These are phyloP conservation scores for Cocos nucifera DNA, from an alignment of 176 grass and related monocot species.

Conservation along the genomic window DNA sequence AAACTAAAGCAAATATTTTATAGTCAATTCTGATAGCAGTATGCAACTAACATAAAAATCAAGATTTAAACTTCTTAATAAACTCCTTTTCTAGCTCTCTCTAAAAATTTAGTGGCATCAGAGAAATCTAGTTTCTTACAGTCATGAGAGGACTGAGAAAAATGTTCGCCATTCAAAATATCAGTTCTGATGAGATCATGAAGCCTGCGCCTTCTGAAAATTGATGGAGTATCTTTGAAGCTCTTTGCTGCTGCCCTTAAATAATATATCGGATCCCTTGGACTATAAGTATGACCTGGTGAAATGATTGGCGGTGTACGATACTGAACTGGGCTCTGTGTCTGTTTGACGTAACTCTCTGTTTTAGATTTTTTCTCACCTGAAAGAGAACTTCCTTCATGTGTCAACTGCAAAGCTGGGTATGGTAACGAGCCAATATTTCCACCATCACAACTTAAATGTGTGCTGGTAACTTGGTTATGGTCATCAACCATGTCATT, in stretches of 20 bases:
- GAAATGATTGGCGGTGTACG: background rate
- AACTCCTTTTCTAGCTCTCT: background rate
- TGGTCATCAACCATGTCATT: background rate
- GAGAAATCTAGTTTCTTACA: background rate
- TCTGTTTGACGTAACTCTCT: background rate
- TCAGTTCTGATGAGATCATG: background rate
- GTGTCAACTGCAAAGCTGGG: background rate
- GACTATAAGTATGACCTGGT: background rate
- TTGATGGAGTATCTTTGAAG: conserved; percentile 11
- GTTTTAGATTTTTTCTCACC: background rate
- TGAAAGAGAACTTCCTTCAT: background rate
- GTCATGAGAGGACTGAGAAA: background rate
- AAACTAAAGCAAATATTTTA: too few relatives aligned
- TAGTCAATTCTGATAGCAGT: background rate
- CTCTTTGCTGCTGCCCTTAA: conserved; percentile 5
- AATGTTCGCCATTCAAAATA: background rate
- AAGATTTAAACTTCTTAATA: background rate
- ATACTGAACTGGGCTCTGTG: background rate
- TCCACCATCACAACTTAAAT: too few relatives aligned
- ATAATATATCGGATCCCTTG: background rate
- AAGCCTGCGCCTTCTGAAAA: conserved; percentile 7
- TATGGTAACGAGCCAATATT: background rate
- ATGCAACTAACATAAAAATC: background rate
- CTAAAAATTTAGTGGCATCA: background rate
- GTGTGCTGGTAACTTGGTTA: background rate